These are phyloP conservation scores for Senna tora DNA, from an alignment of 306 rosid genomes.

Conservation along the genomic window DNA sequence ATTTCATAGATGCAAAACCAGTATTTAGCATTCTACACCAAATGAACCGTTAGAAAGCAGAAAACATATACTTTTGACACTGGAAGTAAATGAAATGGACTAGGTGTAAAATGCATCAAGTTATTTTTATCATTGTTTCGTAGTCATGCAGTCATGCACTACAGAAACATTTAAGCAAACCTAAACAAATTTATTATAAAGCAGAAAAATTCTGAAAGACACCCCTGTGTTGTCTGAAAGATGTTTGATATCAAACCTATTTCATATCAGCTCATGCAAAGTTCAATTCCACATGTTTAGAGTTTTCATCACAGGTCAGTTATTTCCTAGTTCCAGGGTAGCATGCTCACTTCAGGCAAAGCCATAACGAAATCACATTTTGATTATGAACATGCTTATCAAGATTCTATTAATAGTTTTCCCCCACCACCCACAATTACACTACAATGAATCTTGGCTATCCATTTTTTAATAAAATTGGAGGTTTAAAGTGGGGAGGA, in stretches of 20 bases:
- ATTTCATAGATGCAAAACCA: background rate
- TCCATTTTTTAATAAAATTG: background rate
- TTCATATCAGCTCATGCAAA: background rate
- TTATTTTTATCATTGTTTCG: constrained; percentile 2
- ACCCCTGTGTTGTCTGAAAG: no score
- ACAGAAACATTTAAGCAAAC: no score
- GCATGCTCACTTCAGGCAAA: background rate
- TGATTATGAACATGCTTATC: background rate
- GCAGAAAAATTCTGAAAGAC: no score
- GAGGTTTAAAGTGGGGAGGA: background rate
- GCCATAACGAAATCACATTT: background rate
- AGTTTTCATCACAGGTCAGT: no score
- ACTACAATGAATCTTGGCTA: background rate
- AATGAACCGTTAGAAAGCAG: constrained; percentile 2
- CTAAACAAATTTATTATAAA: no score
- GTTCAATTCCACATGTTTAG: background rate
- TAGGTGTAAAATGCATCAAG: background rate
- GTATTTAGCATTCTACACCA: background rate
- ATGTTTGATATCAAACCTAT: no score
- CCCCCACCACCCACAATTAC: background rate
- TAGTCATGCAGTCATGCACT: background rate
- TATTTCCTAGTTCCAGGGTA: background rate
- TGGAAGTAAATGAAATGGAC: background rate
- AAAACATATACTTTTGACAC: background rate
- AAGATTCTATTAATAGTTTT: background rate